phyloP scores from a whole-genome alignment of 768 basidiomycete species.

The Clathrus columnatus region DNA sequence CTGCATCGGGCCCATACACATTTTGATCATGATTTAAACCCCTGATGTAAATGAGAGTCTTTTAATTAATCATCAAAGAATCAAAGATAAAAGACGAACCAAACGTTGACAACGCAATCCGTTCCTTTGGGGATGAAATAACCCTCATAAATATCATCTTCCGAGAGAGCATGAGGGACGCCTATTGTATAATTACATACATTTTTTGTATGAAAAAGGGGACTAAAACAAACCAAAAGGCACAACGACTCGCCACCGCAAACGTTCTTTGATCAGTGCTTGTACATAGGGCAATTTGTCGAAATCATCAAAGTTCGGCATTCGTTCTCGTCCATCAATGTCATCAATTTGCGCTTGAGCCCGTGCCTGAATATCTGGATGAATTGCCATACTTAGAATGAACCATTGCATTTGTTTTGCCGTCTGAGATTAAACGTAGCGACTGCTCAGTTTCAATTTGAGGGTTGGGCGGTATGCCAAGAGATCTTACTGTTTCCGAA shows the following conservation, averaged over 20 bases:
- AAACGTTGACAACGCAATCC: slow-evolving; percentile 25
- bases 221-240: slow-evolving; percentile 4
- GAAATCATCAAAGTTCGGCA: slow-evolving; percentile 10
- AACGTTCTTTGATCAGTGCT: slow-evolving; percentile 10
- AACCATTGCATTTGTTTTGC: slow-evolving; percentile 32
- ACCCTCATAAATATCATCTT: slow-evolving; percentile 29
- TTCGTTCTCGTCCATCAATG: slow-evolving; percentile 8
- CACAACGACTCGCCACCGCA: slow-evolving; percentile 11
- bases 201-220: no score
- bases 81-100: slow-evolving; percentile 14
- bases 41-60: slow-evolving; percentile 2
- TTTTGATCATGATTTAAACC: slow-evolving; percentile 2
- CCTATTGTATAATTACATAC: slow-evolving; percentile 19
- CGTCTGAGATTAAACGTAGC: background rate
- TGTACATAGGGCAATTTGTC: slow-evolving; percentile 14
- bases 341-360: slow-evolving; percentile 15
- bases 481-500: background rate
- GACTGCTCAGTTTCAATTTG: background rate
- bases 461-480: no score
- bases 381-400: slow-evolving; percentile 44
- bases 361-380: slow-evolving; percentile 28
- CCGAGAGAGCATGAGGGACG: slow-evolving; percentile 31
- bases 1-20: slow-evolving; percentile 9
- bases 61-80: background rate
- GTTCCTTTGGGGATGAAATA: slow-evolving; percentile 29